Base-by-base conservation (phyloP, 352 stramenopile species). In the Phytophthora cactorum region DNA sequence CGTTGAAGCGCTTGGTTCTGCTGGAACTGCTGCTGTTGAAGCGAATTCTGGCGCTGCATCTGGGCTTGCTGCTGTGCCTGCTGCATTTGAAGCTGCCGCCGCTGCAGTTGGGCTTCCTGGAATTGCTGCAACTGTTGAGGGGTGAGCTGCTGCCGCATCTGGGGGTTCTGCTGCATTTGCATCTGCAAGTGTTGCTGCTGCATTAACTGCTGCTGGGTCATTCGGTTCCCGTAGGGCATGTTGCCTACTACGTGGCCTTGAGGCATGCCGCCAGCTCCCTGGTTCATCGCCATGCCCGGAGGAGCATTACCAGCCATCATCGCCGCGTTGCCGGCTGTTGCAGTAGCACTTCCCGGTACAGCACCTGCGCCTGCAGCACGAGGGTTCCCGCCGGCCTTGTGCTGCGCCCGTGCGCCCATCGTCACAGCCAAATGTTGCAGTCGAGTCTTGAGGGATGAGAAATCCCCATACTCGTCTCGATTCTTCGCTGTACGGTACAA, bases 391-490 rank as follows among this genome's bases (percentile, higher is more conserved):
- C 68, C 68, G 32, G 84, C 74, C 63, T 95, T 95, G 71, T 95
- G 87, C 44, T 95, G 85, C 1, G 87, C 87, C 15, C 87, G 82
- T 10, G 87, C 87, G 36, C 89, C 89, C 89, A 95, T 96, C 6
- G 87, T 97, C 27, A 97, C 88, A 6, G 97, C 97, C 36, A 99
- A 79, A 72, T 98, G 91, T 70, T 99, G 97, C 52, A 99, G 77
- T 22, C 97, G 85, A 34, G 97, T 95, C 73, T 99, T 99, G 12
- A 99, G 66, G 1, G 97, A 99, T 7, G 79, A 88, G 53, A 96
- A 96, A 72, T 99, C 95, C 51, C 96, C 97, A 65, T 99, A 99
- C 58, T 98, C 96, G 38, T 98, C 95, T 44, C 97, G 77, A 75
- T 95, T 81, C 80, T 96, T 83, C 64, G 97, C 76, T 59, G 92